Evolutionary conservation across 345 rosid genomes (phyloP), one percentile per base, ranked within the genome.

Genomic region (Citrus inodora): DNA sequence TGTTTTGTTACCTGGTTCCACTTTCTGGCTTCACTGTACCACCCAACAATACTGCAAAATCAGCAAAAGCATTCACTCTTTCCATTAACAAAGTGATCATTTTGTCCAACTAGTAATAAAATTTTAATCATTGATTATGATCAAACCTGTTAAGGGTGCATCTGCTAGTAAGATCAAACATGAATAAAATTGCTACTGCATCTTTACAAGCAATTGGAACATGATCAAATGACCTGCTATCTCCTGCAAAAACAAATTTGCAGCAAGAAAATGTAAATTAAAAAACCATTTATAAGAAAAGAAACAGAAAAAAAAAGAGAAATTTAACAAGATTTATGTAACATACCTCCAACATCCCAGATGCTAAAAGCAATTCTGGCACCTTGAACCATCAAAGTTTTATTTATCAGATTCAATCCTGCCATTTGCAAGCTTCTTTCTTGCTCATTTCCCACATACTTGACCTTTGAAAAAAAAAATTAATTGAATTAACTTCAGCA

Each of bases 81-180:
- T 48, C 4, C 6, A 11, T 64, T 32, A 56, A 32, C 2, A 59
- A 13, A 10, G 1, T 53, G 24, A 35, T 33, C 27, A 56, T 56
- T 56, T n/a, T 72, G 28, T 53, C 17, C 3, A 51, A 16, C 8
- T 7, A 32, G 21, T 17, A 53, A 5, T 53, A 17, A 5, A 53
- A 17, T 16, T 53, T 53, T 53, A 53, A 53, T 53, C 7, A 0
- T 53, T n/a, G 32, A n/a, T 61, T 6, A 64, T 37, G 17, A 42
- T 48, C 62, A 67, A 62, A 92, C 99, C 95, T 92, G 84, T 91
- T 92, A 65, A 96, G 94, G 78, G 99, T 96, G 81, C 97, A 89
- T 33, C 99, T 88, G 77, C 98, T 96, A 9, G 99, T 96, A 40
- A 96, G 94, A 89, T 96, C 99, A 88, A 96, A 96, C 99, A 96